Conservation (phyloP, 768 basidiomycete species). For the Porphyrellus cyaneotinctus region DNA sequence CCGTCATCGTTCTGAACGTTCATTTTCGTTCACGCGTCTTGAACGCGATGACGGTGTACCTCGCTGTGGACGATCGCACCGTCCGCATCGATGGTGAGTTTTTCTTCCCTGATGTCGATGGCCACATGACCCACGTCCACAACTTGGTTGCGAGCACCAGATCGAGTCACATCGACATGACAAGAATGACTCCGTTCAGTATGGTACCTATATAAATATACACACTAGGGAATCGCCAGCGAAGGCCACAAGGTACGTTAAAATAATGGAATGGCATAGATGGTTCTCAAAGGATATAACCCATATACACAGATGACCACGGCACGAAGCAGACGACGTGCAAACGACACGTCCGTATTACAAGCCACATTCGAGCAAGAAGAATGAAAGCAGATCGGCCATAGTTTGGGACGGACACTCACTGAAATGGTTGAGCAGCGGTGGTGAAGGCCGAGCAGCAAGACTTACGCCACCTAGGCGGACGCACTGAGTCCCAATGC, state of each 20-base stretch:
- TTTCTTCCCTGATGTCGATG: no score
- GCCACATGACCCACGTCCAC: no score
- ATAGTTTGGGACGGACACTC: neutral
- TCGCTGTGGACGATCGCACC: neutral
- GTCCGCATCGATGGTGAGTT: neutral
- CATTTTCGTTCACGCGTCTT: no score
- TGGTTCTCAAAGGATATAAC: slow-evolving; percentile 16
- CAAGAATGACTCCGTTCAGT: slow-evolving; percentile 1
- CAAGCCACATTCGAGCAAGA: neutral
- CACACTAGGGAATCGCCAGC: slow-evolving; percentile 13
- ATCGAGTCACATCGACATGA: slow-evolving; percentile 7
- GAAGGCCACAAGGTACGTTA: slow-evolving; percentile 15
- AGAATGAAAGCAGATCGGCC: neutral
- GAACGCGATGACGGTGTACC: no score
- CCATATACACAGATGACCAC: slow-evolving; percentile 7
- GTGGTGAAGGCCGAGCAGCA: slow-evolving; percentile 4
- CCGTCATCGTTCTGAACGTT: neutral
- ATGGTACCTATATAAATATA: slow-evolving; percentile 10
- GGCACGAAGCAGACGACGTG: neutral
- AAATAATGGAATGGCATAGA: slow-evolving; percentile 3
- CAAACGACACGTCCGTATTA: neutral
- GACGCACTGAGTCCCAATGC: slow-evolving; percentile 60
- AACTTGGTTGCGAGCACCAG: neutral
- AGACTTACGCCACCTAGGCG: slow-evolving; percentile 28
- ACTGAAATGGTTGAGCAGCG: slow-evolving; percentile 18